These are phyloP conservation scores for Rutstroemia sp. DNA, from an alignment of 2,329 filamentous ascomycete species.

Conservation along the genomic window DNA sequence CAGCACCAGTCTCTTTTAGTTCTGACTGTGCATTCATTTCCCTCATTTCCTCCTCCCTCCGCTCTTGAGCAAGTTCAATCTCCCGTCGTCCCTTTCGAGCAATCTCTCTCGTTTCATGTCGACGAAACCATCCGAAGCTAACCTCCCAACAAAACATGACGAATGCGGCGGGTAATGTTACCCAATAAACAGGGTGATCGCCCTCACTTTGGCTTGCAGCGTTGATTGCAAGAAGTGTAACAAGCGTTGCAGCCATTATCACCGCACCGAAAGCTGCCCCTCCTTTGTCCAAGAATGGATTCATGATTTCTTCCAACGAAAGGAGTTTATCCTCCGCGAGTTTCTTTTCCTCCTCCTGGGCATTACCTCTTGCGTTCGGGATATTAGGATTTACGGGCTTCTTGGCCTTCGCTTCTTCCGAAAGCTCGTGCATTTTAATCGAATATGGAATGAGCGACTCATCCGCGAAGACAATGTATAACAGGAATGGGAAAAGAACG, in stretches of 20 bases:
- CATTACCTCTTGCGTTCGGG: constrained; percentile 50
- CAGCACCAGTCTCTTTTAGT: not conserved
- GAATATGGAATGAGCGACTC: constrained; percentile 54
- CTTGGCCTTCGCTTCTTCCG: constrained; percentile 45
- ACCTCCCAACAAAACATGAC: constrained; percentile 65
- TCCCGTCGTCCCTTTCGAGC: constrained; percentile 47
- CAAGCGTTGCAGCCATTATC: constrained; percentile 59
- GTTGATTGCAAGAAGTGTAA: constrained; percentile 59
- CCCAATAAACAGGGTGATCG: constrained; percentile 55
- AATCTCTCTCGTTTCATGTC: constrained; percentile 55
- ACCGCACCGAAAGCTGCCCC: constrained; percentile 57
- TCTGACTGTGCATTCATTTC: constrained; percentile 6
- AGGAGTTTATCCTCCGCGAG: constrained; percentile 46
- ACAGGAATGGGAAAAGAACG: constrained; percentile 59
- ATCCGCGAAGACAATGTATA: constrained; percentile 62
- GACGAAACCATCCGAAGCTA: constrained; percentile 52
- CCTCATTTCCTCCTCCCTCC: constrained; percentile 26
- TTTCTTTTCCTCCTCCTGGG: constrained; percentile 40
- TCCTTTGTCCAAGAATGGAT: constrained; percentile 62
- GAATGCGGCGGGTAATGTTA: constrained; percentile 61
- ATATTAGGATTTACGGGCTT: constrained; percentile 67
- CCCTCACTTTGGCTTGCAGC: constrained; percentile 45
- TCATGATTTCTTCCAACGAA: constrained; percentile 66
- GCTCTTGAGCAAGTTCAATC: constrained; percentile 36
- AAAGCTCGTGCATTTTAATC: constrained; percentile 62